Conservation (phyloP, 352 stramenopile genomes). For the Peronospora belbahrii region DNA sequence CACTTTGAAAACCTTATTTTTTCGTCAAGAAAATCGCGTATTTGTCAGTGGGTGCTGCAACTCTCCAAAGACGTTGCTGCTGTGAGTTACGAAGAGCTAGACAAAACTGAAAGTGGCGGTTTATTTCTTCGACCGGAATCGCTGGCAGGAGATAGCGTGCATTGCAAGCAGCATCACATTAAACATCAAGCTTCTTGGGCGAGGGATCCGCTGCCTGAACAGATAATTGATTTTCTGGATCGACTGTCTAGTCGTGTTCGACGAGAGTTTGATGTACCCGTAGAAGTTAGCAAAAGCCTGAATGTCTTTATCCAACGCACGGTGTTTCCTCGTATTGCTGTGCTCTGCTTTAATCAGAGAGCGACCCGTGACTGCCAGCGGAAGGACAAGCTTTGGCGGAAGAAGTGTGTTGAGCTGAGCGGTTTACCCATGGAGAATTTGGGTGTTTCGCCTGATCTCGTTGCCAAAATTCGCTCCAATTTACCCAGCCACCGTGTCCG, state of each 20-base stretch:
- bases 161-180: conserved; percentile 2
- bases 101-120: conserved; percentile 26
- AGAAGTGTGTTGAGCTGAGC: conserved; percentile 54
- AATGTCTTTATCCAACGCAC: conserved; percentile 68
- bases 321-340: conserved; percentile 60
- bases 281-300: conserved; percentile 74
- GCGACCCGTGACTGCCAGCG: conserved; percentile 62
- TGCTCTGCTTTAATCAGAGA: conserved; percentile 70
- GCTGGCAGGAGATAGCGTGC: not conserved
- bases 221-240: conserved; percentile 74
- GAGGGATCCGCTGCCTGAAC: conserved; percentile 51
- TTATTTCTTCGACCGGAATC: conserved; percentile 10
- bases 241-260: conserved; percentile 57
- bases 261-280: conserved; percentile 60
- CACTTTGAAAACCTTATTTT: conserved; percentile 86
- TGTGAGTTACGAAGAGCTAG: conserved; percentile 50
- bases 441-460: conserved; percentile 41
- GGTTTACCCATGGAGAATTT: conserved; percentile 65
- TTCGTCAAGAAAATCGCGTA: conserved; percentile 48
- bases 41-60: conserved; percentile 63
- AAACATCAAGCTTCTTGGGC: conserved; percentile 45
- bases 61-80: conserved; percentile 55
- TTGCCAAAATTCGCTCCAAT: conserved; percentile 46
- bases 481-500: conserved; percentile 39
- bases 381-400: conserved; percentile 81